Conservation (phyloP, 352 stramenopile genomes). For the Globisporangium carolinianum region DNA sequence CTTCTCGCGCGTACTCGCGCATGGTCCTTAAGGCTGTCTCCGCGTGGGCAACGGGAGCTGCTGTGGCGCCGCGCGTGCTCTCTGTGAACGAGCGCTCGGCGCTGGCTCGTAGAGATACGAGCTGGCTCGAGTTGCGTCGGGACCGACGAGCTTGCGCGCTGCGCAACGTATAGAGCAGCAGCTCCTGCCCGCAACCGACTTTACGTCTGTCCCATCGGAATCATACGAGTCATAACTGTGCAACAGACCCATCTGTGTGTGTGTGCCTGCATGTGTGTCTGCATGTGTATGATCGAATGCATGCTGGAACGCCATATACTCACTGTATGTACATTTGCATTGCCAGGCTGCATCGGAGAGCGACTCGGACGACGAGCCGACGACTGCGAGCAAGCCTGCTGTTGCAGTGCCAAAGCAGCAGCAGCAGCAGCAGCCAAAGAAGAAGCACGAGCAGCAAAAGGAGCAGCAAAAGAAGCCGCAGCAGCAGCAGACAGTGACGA, state of each 20-base stretch:
- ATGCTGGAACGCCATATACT: too few relatives aligned
- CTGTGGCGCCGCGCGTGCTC: conserved; percentile 20
- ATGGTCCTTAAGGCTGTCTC: conserved; percentile 91
- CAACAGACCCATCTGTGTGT: conserved; percentile 41
- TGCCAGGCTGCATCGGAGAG: conserved; percentile 21
- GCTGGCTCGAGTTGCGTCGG: conserved; percentile 2
- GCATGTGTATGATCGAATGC: conserved; percentile 5
- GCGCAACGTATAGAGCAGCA: conserved; percentile 8
- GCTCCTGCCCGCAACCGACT: conserved; percentile 48
- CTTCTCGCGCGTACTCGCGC: conserved; percentile 69
- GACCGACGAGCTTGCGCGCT: conserved; percentile 4
- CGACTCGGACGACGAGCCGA: conserved; percentile 26
- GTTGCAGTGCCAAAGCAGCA: background rate
- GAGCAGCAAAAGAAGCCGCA: conserved; percentile 23
- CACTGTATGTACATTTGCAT: conserved; percentile 1
- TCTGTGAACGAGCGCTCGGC: conserved; percentile 21
- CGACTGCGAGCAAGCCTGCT: conserved; percentile 16
- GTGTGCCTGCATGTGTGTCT: conserved; percentile 10
- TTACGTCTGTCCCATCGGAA: conserved; percentile 75
- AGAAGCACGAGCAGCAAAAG: conserved; percentile 26
- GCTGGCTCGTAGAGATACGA: conserved; percentile 10
- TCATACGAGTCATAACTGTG: conserved; percentile 92
- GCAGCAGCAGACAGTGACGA: conserved; percentile 5
- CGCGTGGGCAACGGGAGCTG: conserved; percentile 47
- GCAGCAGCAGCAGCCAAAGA: too few relatives aligned